These are phyloP conservation scores for Rhytidiadelphus loreus DNA, from an alignment of 225 moss, liverwort and hornwort species.

Conservation along the genomic window DNA sequence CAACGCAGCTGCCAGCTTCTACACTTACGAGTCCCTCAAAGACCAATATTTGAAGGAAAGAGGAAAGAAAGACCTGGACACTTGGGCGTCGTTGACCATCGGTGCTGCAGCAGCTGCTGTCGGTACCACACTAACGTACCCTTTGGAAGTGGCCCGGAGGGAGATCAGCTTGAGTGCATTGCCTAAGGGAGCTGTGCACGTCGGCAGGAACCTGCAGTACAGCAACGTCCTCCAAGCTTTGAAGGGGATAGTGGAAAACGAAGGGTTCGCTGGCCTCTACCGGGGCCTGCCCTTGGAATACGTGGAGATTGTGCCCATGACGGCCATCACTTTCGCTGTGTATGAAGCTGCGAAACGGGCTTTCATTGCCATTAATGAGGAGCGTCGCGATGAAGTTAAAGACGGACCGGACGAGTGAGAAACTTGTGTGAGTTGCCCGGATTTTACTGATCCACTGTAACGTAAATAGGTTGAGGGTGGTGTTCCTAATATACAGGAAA, in stretches of 20 bases:
- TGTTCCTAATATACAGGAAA: not conserved
- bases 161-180: conserved; percentile 62
- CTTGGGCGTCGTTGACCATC: conserved; percentile 41
- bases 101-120: conserved; percentile 72
- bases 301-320: conserved; percentile 59
- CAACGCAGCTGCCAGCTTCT: conserved; percentile 70
- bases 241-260: conserved; percentile 36
- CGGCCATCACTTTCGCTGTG: conserved; percentile 62
- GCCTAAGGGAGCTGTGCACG: conserved; percentile 25
- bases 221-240: conserved; percentile 59
- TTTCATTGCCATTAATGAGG: conserved; percentile 64
- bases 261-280: conserved; percentile 53
- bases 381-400: conserved; percentile 51
- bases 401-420: conserved; percentile 41
- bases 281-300: conserved; percentile 48
- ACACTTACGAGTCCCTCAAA: conserved; percentile 71
- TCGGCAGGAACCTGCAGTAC: conserved; percentile 35
- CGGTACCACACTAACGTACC: conserved; percentile 59
- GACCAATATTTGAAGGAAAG: conserved; percentile 13
- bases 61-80: conserved; percentile 15
- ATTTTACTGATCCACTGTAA: not conserved
- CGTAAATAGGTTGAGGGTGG: not conserved
- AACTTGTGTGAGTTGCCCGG: not conserved
- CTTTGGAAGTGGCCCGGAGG: conserved; percentile 58
- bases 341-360: conserved; percentile 74